Conservation (phyloP, 495 filamentous ascomycete genomes). For the Patellaria atrata region DNA sequence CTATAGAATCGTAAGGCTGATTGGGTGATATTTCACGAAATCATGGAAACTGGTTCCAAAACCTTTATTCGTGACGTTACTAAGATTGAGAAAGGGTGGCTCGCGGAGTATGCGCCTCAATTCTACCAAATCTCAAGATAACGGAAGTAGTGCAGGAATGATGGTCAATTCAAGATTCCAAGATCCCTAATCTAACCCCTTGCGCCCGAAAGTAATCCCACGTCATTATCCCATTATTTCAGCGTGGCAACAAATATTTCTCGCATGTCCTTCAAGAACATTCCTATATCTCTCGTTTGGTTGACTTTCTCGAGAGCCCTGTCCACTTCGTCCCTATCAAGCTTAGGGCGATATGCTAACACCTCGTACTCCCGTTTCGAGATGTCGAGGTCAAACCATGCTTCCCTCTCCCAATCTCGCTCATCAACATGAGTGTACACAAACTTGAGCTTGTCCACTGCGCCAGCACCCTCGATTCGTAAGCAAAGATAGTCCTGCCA, state of each 20-base stretch:
- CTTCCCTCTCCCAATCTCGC: slow-evolving; percentile 76
- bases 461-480: slow-evolving; percentile 77
- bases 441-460: slow-evolving; percentile 77
- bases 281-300: slow-evolving; percentile 66
- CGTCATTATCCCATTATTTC: slow-evolving; percentile 26
- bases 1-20: slow-evolving; percentile 78
- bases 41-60: slow-evolving; percentile 83
- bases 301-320: slow-evolving; percentile 61
- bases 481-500: slow-evolving; percentile 86
- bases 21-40: slow-evolving; percentile 94
- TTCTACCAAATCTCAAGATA: slow-evolving; percentile 46
- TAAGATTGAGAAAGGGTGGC: slow-evolving; percentile 80
- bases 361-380: slow-evolving; percentile 73
- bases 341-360: slow-evolving; percentile 58
- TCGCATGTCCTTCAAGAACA: slow-evolving; percentile 83
- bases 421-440: slow-evolving; percentile 80
- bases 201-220: not conserved
- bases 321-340: slow-evolving; percentile 56
- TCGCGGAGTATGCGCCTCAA: slow-evolving; percentile 74
- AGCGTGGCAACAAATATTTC: slow-evolving; percentile 55
- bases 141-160: slow-evolving; percentile 6
- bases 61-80: slow-evolving; percentile 84
- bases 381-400: slow-evolving; percentile 83
- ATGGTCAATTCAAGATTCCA: not conserved
- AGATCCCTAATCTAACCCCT: not conserved